Percentiles rank a stretch among this genome's conserved stretches.
phyloP scores from a whole-genome alignment of 2,329 filamentous ascomycete species.

The Phaeosphaeriaceae sp. region DNA sequence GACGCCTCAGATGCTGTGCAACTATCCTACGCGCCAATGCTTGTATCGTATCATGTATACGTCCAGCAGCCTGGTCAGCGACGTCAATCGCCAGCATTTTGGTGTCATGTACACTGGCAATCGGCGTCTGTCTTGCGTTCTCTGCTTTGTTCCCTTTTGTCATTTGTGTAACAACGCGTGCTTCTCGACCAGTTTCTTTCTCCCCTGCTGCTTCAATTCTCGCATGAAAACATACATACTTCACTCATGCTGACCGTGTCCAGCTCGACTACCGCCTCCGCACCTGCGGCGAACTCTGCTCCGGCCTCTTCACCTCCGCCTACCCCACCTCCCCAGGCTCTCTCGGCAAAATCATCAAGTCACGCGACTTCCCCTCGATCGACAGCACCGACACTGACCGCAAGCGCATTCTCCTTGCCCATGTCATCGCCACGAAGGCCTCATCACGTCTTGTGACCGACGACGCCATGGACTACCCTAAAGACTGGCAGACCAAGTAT shows the following conservation, averaged over 20 bases:
- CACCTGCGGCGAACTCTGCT: conserved; percentile 75
- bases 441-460: conserved; percentile 71
- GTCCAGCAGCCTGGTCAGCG: neutral
- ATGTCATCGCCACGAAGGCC: conserved; percentile 78
- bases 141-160: neutral
- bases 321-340: conserved; percentile 57
- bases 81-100: neutral
- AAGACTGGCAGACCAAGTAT: conserved; percentile 65
- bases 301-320: conserved; percentile 79
- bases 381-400: conserved; percentile 65
- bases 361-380: conserved; percentile 62
- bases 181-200: neutral
- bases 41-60: neutral
- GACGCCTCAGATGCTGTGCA: neutral
- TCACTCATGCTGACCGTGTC: conserved; percentile 10
- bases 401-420: conserved; percentile 73
- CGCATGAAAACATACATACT: neutral
- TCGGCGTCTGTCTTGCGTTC: neutral
- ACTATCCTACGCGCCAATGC: neutral
- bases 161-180: conserved; percentile 5
- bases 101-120: neutral
- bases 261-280: conserved; percentile 80
- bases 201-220: too few relatives aligned
- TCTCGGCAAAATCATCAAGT: conserved; percentile 60
- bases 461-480: conserved; percentile 75